Evolutionary conservation across 2,329 filamentous ascomycete genomes (phyloP).

Genomic region (Sodiomyces alkalinus): DNA sequence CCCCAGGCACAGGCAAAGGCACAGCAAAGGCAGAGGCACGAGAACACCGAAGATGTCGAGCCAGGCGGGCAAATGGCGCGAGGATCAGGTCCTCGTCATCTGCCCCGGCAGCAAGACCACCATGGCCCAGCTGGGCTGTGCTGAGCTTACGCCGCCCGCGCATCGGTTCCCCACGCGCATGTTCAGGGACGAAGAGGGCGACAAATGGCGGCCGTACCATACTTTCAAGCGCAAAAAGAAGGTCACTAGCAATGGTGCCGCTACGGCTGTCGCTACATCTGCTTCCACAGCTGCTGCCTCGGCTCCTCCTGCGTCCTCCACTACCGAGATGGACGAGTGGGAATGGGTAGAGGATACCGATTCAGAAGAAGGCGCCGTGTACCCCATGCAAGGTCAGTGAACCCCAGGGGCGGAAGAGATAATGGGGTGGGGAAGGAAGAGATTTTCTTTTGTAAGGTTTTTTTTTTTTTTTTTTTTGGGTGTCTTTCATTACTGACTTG

Average conservation of each 20-base stretch:
- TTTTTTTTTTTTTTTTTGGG: too few relatives aligned
- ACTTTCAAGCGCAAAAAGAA: slow-evolving; percentile 51
- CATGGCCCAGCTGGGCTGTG: slow-evolving; percentile 78
- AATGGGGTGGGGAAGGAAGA: too few relatives aligned
- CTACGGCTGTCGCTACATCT: too few relatives aligned
- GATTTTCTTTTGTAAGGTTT: too few relatives aligned
- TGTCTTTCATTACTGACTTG: too few relatives aligned
- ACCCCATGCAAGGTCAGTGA: slow-evolving; percentile 56
- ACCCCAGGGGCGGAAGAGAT: too few relatives aligned
- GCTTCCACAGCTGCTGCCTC: slow-evolving; percentile 3
- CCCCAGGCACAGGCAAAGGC: too few relatives aligned
- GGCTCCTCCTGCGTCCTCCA: background rate
- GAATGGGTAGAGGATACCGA: slow-evolving; percentile 82
- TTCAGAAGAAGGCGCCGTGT: slow-evolving; percentile 77
- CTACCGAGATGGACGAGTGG: slow-evolving; percentile 35
- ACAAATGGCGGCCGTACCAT: slow-evolving; percentile 60
- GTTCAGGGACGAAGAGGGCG: slow-evolving; percentile 74
- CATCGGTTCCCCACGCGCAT: slow-evolving; percentile 83
- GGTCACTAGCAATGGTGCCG: slow-evolving; percentile 8
- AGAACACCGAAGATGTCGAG: slow-evolving; percentile 27
- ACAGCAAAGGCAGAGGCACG: background rate
- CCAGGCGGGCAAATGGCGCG: slow-evolving; percentile 44
- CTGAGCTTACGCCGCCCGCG: slow-evolving; percentile 80
- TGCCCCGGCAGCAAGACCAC: slow-evolving; percentile 79
- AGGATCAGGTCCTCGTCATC: slow-evolving; percentile 54